Base-by-base conservation (phyloP, 1,139 yeast genomes). In the Debaryomycetaceae sp. region DNA sequence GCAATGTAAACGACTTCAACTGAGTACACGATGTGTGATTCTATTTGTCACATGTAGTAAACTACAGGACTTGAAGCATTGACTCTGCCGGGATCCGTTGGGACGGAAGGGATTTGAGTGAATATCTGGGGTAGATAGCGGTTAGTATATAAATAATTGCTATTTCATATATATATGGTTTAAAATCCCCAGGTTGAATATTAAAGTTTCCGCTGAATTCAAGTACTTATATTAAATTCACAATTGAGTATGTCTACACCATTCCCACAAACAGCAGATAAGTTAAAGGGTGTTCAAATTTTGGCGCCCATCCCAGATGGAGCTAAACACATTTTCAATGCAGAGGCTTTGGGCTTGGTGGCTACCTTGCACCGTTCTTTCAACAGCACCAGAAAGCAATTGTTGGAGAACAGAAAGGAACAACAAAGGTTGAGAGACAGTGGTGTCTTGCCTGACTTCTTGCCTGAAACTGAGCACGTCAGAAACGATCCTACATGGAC, bases 401-500 rank as follows among this genome's bases (percentile, higher is more conserved):
- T 85, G 53, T 75, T 85, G 48, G 73, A 71, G 36, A 76, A 78
- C 57, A 77, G 92, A 55, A 73, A 73, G 45, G 68, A 65, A 38
- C 79, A 78, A 48, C 92, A 84, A 62, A 64, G 61, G 43, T 70
- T 70, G 51, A 75, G 87, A 58, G 91, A 84, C 53, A 70, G 67
- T 24, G 94, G 94, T 36, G 70, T 71, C 49, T 68, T 83, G 50
- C 92, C 92, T 34, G 81, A 81, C 55, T 85, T 85, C 63, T 66
- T 83, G 44, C 86, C 87, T 17, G 88, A 83, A 59, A 85, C 94
- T 30, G 68, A 69, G 48, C 65, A 75, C 59, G 81, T 85, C 56
- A 76, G 94, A 61, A 79, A 83, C 33, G 88, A 85, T 59, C 73
- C 82, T 31, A 73, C 82, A 38, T 85, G 94, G 94, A 81, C 81